Base-by-base conservation (phyloP, 169 alveolate species). In the Plasmodium blacklocki region DNA sequence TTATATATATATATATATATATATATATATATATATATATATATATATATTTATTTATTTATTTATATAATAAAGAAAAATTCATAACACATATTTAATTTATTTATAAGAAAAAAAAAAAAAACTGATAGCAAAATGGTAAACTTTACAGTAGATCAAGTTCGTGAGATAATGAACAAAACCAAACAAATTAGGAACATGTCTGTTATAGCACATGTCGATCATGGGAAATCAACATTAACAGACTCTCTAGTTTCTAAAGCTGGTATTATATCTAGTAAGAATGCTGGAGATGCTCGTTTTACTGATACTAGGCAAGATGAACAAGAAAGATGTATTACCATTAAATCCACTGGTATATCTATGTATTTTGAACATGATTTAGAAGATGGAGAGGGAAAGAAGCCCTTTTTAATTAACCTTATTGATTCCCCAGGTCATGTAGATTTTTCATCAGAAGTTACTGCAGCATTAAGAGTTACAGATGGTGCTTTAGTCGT, bases 401-500 rank as follows among this genome's bases (percentile, higher is more conserved):
- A 85, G 39, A 97, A 95, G 88, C 98, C 98, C 54, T 98, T 96
- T 94, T 96, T 98, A 60, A 98, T 98, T 93, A 98, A 98, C 96
- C 96, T 99, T 88, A 98, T 99, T 94, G 99, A 99, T 91, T 98
- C 99, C 9, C 99, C 99, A 58, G 99, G 99, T 43, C 99, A 99
- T 96, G 99, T 99, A 74, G 99, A 99, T 95, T 99, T 99, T 98
- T 97, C 99, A 26, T 98, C 99, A 9, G 99, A 99, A 94, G 99
- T 98, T 62, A 98, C 99, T 7, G 99, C 99, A 29, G 99, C 99
- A 43, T 97, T 98, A 70, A 98, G 99, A 94, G 99, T 99, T 72
- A 99, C 99, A 43, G 99, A 98, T 92, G 99, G 99, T 90, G 99
- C 99, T 39, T 96, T 98, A 83, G 99, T 99, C 68, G 99, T 99